A percentile compares a stretch with the other conserved stretches of the same genome.
Evolutionary conservation across 805 yeast species (phyloP).

Genomic region (Saccharomycopsis malanga): DNA sequence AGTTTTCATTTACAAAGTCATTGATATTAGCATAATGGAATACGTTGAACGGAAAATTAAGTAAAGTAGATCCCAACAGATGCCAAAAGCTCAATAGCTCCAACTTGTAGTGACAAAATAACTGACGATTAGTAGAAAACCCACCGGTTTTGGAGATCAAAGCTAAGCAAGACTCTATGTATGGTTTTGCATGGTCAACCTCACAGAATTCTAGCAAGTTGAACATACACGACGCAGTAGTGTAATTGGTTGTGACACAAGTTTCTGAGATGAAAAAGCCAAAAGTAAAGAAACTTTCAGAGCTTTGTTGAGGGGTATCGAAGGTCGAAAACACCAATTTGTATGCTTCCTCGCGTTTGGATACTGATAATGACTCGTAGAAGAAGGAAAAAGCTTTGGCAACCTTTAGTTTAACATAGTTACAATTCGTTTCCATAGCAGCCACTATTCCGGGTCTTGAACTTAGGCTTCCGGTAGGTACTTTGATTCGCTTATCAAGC

Average conservation of each 20-base stretch:
- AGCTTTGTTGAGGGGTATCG: constrained; percentile 31
- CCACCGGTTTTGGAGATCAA: neutral
- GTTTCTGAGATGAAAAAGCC: constrained; percentile 31
- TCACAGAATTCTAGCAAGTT: constrained; percentile 37
- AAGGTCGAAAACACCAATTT: constrained; percentile 29
- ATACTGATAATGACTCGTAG: neutral
- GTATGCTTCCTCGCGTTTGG: constrained; percentile 26
- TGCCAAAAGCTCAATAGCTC: constrained; percentile 18
- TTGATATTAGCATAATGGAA: constrained; percentile 31
- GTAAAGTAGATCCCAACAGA: neutral
- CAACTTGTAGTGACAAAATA: constrained; percentile 1
- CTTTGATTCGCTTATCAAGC: too few relatives aligned
- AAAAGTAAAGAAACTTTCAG: constrained; percentile 36
- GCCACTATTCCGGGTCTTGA: too few relatives aligned
- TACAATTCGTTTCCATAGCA: too few relatives aligned
- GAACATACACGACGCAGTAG: constrained; percentile 33
- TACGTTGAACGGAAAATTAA: constrained; percentile 23
- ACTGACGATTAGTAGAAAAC: neutral
- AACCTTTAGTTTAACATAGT: constrained; percentile 4
- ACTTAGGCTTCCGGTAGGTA: too few relatives aligned
- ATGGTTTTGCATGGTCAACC: constrained; percentile 29
- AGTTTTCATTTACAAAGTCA: constrained; percentile 32
- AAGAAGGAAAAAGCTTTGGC: constrained; percentile 7
- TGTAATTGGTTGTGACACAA: constrained; percentile 28
- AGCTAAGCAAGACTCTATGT: constrained; percentile 28